A percentile compares a stretch with the other conserved stretches of the same genome.
phyloP scores from a whole-genome alignment of 2,329 filamentous ascomycete species.

The Teratosphaeriaceae sp. region DNA sequence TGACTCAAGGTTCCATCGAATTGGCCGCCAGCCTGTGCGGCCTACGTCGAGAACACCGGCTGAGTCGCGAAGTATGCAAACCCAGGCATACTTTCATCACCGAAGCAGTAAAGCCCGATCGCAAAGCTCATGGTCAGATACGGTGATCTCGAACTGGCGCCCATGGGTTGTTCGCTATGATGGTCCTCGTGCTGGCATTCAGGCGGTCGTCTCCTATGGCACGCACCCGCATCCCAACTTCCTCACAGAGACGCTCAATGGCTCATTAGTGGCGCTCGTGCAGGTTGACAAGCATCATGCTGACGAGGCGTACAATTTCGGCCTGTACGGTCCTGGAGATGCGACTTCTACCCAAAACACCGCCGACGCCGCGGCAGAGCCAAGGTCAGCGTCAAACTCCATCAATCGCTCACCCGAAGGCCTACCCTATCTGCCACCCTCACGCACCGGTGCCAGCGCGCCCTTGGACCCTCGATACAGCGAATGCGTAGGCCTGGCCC shows the following conservation, averaged over 20 bases:
- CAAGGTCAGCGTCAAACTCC: neutral
- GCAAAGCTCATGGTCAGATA: constrained; percentile 41
- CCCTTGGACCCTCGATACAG: constrained; percentile 55
- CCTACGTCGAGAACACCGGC: constrained; percentile 53
- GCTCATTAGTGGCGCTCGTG: constrained; percentile 62
- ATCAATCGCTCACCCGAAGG: constrained; percentile 43
- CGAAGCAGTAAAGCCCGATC: constrained; percentile 3
- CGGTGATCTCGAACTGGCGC: constrained; percentile 49
- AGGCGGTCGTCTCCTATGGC: constrained; percentile 63
- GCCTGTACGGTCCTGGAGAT: neutral
- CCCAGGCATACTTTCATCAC: constrained; percentile 70
- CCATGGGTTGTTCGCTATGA: constrained; percentile 60
- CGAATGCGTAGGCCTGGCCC: constrained; percentile 55
- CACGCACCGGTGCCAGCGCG: constrained; percentile 36
- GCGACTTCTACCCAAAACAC: constrained; percentile 6
- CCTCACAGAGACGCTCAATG: constrained; percentile 60
- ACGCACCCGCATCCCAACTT: constrained; percentile 54
- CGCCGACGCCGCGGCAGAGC: constrained; percentile 6
- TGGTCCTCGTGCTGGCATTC: constrained; percentile 46
- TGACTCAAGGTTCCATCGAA: constrained; percentile 36
- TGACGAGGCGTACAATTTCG: neutral
- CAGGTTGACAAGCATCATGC: constrained; percentile 42
- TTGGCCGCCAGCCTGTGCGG: constrained; percentile 56
- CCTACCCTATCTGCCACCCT: constrained; percentile 53
- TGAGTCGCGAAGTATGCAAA: constrained; percentile 66